Conservation (phyloP, 192 early-diverging fungal genomes). For the Chytriomyces confervae region DNA sequence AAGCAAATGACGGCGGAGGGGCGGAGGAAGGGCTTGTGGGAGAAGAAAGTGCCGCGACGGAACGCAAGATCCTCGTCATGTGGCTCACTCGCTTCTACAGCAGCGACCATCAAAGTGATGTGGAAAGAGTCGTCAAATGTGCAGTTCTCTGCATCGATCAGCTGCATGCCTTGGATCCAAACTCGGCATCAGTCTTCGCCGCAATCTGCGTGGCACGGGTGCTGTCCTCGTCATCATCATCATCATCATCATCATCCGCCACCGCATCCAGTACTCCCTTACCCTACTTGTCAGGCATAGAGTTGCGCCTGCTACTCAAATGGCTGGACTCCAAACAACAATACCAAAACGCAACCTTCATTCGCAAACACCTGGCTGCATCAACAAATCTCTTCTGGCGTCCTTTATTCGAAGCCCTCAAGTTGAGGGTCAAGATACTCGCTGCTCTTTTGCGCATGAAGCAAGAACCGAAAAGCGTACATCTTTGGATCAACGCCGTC, state of each 20-base stretch:
- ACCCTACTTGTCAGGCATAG: neutral
- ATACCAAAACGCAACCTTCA: too few relatives aligned
- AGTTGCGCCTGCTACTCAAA: too few relatives aligned
- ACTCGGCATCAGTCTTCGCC: neutral
- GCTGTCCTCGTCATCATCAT: neutral
- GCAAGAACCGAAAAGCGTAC: neutral
- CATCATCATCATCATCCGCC: too few relatives aligned
- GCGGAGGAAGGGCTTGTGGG: too few relatives aligned
- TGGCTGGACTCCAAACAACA: too few relatives aligned
- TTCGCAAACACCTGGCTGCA: neutral
- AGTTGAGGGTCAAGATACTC: neutral
- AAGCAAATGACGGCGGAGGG: neutral
- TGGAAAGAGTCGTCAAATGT: neutral
- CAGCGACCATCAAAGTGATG: neutral
- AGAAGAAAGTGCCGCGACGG: too few relatives aligned
- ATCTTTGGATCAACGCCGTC: conserved; percentile 19
- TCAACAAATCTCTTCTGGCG: neutral
- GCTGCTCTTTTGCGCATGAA: neutral
- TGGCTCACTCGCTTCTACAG: too few relatives aligned
- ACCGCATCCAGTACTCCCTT: neutral
- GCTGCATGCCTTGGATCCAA: neutral
- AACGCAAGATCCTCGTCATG: too few relatives aligned
- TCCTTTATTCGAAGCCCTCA: neutral
- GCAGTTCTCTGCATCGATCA: neutral
- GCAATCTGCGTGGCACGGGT: neutral